Percentiles rank a stretch among this genome's conserved stretches.
phyloP scores from a whole-genome alignment of 768 basidiomycete genomes.

The Tubosaeta brunneosetosa region DNA sequence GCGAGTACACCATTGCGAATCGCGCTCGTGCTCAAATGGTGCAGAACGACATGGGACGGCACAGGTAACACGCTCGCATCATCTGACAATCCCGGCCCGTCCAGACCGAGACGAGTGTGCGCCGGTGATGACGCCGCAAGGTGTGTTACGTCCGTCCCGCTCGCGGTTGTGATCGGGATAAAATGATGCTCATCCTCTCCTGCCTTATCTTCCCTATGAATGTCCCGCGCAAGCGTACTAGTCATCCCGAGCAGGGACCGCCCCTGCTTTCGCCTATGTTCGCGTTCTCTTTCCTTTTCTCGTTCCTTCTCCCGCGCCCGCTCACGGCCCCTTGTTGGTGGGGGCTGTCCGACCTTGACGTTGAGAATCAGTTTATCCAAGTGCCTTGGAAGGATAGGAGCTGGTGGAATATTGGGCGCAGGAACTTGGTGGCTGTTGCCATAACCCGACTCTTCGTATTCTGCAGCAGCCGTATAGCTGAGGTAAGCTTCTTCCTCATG shows the following conservation, averaged over 20 bases:
- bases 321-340: constrained; percentile 29
- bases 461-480: constrained; percentile 29
- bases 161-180: constrained; percentile 36
- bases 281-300: constrained; percentile 31
- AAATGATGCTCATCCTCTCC: constrained; percentile 19
- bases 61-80: constrained; percentile 90
- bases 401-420: constrained; percentile 79
- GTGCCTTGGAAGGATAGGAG: constrained; percentile 84
- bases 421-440: constrained; percentile 42
- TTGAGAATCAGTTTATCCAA: constrained; percentile 94
- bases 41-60: constrained; percentile 89
- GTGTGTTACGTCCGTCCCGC: constrained; percentile 37
- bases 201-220: constrained; percentile 20
- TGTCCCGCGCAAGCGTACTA: constrained; percentile 29
- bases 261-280: constrained; percentile 29
- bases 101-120: constrained; percentile 33
- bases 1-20: constrained; percentile 92
- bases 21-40: constrained; percentile 92
- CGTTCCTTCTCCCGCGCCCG: constrained; percentile 34
- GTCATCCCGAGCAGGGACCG: constrained; percentile 34
- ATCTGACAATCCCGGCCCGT: constrained; percentile 56
- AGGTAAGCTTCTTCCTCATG: constrained; percentile 80
- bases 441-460: constrained; percentile 32
- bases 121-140: constrained; percentile 19
- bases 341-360: constrained; percentile 32